Conservation (phyloP, 345 rosid species). For the Nasturtium officinale region DNA sequence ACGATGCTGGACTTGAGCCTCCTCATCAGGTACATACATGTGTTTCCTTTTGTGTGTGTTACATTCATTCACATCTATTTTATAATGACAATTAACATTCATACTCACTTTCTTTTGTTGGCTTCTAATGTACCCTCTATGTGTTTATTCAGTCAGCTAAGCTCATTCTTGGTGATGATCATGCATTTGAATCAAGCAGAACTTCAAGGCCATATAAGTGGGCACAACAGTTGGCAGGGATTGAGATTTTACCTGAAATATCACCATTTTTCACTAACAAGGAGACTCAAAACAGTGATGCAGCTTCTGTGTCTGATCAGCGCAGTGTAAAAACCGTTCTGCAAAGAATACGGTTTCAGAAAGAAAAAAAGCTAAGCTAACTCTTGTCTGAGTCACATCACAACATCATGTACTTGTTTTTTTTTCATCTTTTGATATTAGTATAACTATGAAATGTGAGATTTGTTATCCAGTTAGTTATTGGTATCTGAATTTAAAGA, state of each 20-base stretch:
- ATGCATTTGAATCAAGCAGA: conserved; percentile 61
- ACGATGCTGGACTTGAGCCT: conserved; percentile 82
- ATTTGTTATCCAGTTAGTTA: conserved; percentile 2
- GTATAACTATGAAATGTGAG: conserved; percentile 30
- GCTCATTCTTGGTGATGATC: conserved; percentile 60
- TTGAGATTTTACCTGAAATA: conserved; percentile 87
- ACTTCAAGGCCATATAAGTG: conserved; percentile 83
- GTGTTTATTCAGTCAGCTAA: conserved; percentile 76
- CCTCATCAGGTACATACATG: conserved; percentile 76
- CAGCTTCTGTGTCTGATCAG: conserved; percentile 59
- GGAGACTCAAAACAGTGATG: conserved; percentile 54
- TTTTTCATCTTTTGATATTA: conserved; percentile 39
- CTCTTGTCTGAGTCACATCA: conserved; percentile 78
- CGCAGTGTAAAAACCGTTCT: conserved; percentile 71
- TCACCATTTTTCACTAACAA: conserved; percentile 61
- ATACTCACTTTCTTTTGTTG: conserved; percentile 13
- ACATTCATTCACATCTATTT: not conserved
- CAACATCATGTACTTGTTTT: conserved; percentile 49
- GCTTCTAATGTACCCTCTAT: not conserved
- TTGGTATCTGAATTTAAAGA: conserved; percentile 2
- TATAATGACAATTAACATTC: not conserved
- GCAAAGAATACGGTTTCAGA: conserved; percentile 71
- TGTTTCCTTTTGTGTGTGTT: conserved; percentile 15
- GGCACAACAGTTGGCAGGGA: conserved; percentile 95
- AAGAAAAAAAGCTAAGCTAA: conserved; percentile 70